Conservation (phyloP, 2,329 filamentous ascomycete genomes). For the Trichoderma polysporum region DNA sequence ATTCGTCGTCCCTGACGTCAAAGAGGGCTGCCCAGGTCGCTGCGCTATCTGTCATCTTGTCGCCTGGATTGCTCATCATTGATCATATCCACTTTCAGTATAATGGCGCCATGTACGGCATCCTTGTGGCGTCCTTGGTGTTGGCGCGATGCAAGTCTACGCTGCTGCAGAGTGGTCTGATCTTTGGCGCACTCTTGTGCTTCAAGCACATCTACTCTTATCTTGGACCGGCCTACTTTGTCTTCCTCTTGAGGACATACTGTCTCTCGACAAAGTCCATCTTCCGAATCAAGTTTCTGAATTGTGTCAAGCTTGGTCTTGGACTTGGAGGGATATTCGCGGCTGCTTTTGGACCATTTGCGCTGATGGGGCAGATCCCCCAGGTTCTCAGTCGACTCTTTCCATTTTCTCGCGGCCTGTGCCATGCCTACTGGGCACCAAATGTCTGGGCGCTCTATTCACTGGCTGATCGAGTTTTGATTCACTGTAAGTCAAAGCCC, state of each 20-base stretch:
- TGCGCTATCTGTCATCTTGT: constrained; percentile 85
- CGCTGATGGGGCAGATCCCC: constrained; percentile 73
- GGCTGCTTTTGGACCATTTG: constrained; percentile 88
- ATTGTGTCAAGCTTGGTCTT: constrained; percentile 78
- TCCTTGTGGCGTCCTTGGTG: constrained; percentile 83
- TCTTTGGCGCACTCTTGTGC: constrained; percentile 84
- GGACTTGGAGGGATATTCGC: constrained; percentile 71
- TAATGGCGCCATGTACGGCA: constrained; percentile 93
- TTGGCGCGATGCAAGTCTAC: constrained; percentile 74
- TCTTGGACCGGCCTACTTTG: constrained; percentile 91
- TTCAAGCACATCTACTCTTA: constrained; percentile 99
- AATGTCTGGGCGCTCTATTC: constrained; percentile 98
- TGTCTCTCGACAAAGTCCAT: constrained; percentile 77
- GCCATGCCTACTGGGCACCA: constrained; percentile 97
- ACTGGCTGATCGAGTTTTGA: constrained; percentile 79
- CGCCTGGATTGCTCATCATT: constrained; percentile 91
- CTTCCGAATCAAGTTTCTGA: constrained; percentile 72
- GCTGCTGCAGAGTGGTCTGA: constrained; percentile 72
- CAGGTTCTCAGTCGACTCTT: constrained; percentile 85
- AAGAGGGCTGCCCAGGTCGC: constrained; percentile 80
- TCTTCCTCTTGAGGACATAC: constrained; percentile 85
- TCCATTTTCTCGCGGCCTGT: constrained; percentile 88
- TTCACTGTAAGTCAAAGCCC: constrained; percentile 60
- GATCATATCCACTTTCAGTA: constrained; percentile 99
- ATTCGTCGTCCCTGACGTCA: constrained; percentile 63